phyloP scores from a whole-genome alignment of 176 grass and related monocot genomes.

The Eleusine coracana region DNA sequence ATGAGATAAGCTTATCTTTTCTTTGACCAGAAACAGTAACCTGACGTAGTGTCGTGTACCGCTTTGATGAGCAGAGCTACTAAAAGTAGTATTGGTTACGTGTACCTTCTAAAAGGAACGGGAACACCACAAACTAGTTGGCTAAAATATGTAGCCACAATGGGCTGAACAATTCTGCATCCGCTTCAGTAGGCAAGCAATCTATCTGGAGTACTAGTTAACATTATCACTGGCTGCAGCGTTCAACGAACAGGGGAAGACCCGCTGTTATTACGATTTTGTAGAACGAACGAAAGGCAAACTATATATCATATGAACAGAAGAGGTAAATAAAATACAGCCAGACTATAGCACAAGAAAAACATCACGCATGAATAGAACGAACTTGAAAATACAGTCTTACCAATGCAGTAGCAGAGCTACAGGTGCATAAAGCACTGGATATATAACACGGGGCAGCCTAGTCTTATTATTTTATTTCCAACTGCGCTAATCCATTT shows the following conservation, averaged over 20 bases:
- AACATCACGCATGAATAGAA: neutral
- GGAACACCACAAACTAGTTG: neutral
- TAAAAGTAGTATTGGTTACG: neutral
- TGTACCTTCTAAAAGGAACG: neutral
- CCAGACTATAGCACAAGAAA: neutral
- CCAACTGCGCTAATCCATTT: neutral
- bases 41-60: constrained; percentile 6
- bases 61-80: constrained; percentile 19
- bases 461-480: neutral
- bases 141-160: neutral
- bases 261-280: neutral
- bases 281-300: neutral
- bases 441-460: neutral
- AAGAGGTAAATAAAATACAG: neutral
- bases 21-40: constrained; percentile 42
- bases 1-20: constrained; percentile 31
- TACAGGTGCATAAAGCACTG: neutral
- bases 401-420: neutral
- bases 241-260: neutral
- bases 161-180: neutral
- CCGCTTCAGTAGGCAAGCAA: neutral
- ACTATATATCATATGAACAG: neutral
- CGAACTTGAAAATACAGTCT: neutral
- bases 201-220: neutral
- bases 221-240: neutral